Conservation (phyloP, 208 protist genomes). For the Leishmania turanica region DNA sequence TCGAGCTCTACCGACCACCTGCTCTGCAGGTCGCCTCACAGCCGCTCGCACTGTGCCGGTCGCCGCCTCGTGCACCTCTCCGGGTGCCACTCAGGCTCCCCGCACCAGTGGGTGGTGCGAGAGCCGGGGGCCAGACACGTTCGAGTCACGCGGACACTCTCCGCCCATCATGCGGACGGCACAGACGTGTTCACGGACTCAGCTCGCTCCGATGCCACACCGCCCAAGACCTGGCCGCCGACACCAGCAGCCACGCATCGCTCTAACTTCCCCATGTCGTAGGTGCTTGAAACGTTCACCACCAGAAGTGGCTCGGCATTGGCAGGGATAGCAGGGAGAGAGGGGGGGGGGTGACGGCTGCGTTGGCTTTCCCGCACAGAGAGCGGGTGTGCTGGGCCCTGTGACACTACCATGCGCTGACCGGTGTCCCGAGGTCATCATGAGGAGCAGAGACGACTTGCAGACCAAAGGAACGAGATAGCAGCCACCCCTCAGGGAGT, state of each 20-base stretch:
- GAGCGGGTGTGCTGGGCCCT: too few species aligned
- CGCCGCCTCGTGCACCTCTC: not conserved
- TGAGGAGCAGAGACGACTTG: too few species aligned
- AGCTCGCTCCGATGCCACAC: not conserved
- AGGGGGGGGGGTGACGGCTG: too few species aligned
- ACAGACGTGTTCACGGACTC: not conserved
- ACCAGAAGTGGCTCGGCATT: not conserved
- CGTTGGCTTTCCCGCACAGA: too few species aligned
- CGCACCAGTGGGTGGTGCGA: not conserved
- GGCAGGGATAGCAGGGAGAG: not conserved
- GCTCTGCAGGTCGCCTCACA: not conserved
- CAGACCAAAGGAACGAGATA: too few species aligned
- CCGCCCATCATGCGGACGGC: not conserved
- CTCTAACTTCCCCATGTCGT: not conserved
- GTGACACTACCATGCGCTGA: too few species aligned
- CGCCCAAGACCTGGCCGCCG: not conserved
- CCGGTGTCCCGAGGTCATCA: too few species aligned
- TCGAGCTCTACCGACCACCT: not conserved
- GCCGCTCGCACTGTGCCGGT: not conserved
- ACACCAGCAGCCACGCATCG: not conserved
- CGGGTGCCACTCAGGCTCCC: not conserved
- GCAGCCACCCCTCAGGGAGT: too few species aligned
- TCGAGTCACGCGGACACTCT: not conserved
- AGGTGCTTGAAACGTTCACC: not conserved
- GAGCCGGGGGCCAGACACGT: not conserved